Percentiles rank a stretch among this genome's conserved stretches.
Evolutionary conservation across 129 eudicot species (phyloP).

Genomic region (Glebionis coronaria): DNA sequence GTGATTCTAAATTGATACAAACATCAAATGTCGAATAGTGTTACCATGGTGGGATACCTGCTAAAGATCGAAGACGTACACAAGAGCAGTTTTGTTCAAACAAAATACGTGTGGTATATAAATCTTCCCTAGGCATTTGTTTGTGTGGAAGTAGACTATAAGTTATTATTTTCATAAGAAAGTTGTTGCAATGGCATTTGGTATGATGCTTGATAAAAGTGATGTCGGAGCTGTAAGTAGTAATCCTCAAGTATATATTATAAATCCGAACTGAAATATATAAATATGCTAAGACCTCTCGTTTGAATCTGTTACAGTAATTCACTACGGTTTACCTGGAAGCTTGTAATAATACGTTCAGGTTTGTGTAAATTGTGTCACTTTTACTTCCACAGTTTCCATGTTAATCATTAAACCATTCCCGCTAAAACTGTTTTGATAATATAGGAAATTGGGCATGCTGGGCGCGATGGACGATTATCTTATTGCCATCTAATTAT

Average conservation of each 20-base stretch:
- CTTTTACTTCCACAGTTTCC: constrained; percentile 5
- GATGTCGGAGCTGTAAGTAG: constrained; percentile 95
- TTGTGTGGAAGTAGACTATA: background rate
- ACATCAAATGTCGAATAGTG: constrained; percentile 42
- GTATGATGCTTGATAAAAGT: constrained; percentile 97
- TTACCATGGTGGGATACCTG: constrained; percentile 85
- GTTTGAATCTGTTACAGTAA: constrained; percentile 46
- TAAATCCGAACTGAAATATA: background rate
- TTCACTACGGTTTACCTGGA: constrained; percentile 93
- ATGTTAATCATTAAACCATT: background rate
- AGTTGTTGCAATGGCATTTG: constrained; percentile 99
- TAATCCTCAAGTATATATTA: background rate
- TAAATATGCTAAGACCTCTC: background rate
- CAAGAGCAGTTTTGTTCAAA: constrained; percentile 84
- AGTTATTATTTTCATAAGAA: constrained; percentile 19
- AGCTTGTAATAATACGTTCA: constrained; percentile 97
- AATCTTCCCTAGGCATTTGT: constrained; percentile 4
- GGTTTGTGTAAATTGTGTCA: constrained; percentile 38
- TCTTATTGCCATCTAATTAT: constrained; percentile 87
- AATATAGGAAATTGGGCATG: constrained; percentile 89
- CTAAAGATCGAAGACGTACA: constrained; percentile 86
- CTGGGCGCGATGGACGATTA: constrained; percentile 96
- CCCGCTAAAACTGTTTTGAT: background rate
- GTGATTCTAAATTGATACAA: constrained; percentile 9
- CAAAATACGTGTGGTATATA: constrained; percentile 81